Percentiles rank a stretch among this genome's conserved stretches.
Conservation (phyloP, 2,329 filamentous ascomycete species). For the Pseudogymnoascus destructans region DNA sequence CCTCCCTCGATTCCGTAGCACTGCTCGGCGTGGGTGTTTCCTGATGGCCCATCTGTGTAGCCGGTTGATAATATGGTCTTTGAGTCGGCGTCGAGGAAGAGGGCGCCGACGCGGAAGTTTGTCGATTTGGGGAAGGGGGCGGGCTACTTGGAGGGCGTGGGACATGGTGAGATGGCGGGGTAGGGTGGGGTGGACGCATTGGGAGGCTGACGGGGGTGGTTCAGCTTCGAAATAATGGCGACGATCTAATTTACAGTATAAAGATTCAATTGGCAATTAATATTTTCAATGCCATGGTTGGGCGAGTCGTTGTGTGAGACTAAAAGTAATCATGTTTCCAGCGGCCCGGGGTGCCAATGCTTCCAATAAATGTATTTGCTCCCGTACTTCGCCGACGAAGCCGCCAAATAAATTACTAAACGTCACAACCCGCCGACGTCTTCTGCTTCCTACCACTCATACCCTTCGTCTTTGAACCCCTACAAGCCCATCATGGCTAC, state of each 20-base stretch:
- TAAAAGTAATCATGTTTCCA: not conserved
- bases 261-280: not conserved
- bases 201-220: not conserved
- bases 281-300: not conserved
- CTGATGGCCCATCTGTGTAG: slow-evolving; percentile 79
- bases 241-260: not conserved
- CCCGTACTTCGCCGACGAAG: slow-evolving; percentile 4
- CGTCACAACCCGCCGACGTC: not conserved
- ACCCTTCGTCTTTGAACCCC: not conserved
- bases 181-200: not conserved
- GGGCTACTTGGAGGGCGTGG: slow-evolving; percentile 38
- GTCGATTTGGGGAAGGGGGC: slow-evolving; percentile 72
- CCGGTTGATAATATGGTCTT: slow-evolving; percentile 60
- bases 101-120: slow-evolving; percentile 85
- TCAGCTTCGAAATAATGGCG: not conserved
- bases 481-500: not conserved
- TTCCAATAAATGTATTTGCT: not conserved
- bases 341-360: not conserved
- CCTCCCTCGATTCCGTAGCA: slow-evolving; percentile 69
- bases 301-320: not conserved
- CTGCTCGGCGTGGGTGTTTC: slow-evolving; percentile 95
- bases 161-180: not conserved
- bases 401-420: not conserved
- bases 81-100: slow-evolving; percentile 51
- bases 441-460: not conserved